phyloP scores from a whole-genome alignment of 306 rosid genomes.

The Cicer cuneatum region DNA sequence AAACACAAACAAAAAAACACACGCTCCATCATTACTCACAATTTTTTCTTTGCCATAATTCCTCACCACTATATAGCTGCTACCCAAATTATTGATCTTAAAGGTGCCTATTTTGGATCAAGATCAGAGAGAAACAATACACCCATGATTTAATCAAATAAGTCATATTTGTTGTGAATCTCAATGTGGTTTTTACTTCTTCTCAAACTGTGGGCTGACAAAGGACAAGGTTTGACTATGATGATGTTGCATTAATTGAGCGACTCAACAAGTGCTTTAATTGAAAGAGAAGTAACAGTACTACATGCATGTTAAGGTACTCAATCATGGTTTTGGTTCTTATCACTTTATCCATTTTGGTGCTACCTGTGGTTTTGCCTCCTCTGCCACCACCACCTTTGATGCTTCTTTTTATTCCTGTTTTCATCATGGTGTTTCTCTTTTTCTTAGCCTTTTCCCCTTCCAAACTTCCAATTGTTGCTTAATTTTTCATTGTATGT shows the following conservation, averaged over 20 bases:
- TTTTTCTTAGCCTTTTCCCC: slow-evolving; percentile 59
- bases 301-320: slow-evolving; percentile 47
- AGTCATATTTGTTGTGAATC: background rate
- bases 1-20: no score
- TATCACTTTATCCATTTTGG: slow-evolving; percentile 52
- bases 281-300: background rate
- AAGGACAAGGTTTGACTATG: background rate
- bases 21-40: no score
- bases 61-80: no score
- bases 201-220: slow-evolving; percentile 6
- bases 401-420: slow-evolving; percentile 56
- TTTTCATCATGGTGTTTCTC: slow-evolving; percentile 54
- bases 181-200: slow-evolving; percentile 8
- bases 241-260: background rate
- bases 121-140: no score
- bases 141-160: no score
- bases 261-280: background rate
- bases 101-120: no score
- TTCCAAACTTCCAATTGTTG: slow-evolving; percentile 31
- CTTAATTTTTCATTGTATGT: slow-evolving; percentile 4
- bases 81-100: no score
- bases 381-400: slow-evolving; percentile 71
- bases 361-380: slow-evolving; percentile 62
- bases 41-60: no score
- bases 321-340: slow-evolving; percentile 48